Conservation (phyloP, 306 rosid genomes). For the Fragaria nilgerrensis region DNA sequence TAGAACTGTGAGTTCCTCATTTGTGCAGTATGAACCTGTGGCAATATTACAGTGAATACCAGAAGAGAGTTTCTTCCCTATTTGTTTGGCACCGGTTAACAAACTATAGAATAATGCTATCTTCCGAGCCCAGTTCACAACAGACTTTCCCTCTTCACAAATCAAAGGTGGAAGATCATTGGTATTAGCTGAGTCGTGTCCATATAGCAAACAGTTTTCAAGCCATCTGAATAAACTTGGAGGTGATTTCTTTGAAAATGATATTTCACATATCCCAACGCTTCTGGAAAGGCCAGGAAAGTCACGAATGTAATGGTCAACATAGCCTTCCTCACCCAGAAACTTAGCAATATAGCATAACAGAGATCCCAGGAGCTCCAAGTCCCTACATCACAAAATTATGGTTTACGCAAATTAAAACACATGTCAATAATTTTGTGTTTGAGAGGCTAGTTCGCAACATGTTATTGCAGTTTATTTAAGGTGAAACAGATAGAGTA, state of each 20-base stretch:
- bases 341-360: conserved; percentile 68
- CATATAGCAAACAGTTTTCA: conserved; percentile 73
- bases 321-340: conserved; percentile 66
- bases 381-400: conserved; percentile 54
- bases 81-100: conserved; percentile 71
- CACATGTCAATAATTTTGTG: not conserved
- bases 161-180: conserved; percentile 68
- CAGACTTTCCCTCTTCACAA: conserved; percentile 60
- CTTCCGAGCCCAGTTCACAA: conserved; percentile 80
- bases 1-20: conserved; percentile 82
- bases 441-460: not conserved
- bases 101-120: conserved; percentile 79
- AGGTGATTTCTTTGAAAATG: conserved; percentile 51
- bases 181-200: conserved; percentile 46
- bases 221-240: conserved; percentile 95
- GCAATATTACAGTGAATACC: conserved; percentile 76
- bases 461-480: not conserved
- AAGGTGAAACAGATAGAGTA: conserved; percentile 15
- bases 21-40: conserved; percentile 71
- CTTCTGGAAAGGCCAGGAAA: conserved; percentile 66
- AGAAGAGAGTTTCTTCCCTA: conserved; percentile 75
- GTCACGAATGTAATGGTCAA: conserved; percentile 90
- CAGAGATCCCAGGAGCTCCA: conserved; percentile 70
- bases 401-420: conserved; percentile 1
- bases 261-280: conserved; percentile 35